Conservation (phyloP, 108 stramenopile species). For the Aureococcus anophagefferens region DNA sequence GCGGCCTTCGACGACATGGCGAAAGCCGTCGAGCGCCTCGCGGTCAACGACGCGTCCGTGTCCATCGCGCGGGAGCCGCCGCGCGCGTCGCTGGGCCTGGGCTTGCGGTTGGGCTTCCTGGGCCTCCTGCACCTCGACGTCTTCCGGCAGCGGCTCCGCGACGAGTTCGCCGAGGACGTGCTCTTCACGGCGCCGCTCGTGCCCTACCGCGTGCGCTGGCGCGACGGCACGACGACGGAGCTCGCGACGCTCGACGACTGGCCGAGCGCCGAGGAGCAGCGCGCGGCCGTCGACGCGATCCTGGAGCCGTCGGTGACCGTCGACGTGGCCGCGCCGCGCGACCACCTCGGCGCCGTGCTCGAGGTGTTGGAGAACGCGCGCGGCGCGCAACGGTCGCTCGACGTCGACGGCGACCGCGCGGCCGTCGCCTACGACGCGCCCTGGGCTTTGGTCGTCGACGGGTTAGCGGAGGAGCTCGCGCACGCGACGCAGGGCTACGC, state of each 20-base stretch:
- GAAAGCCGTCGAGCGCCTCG: slow-evolving; percentile 76
- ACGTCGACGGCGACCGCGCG: slow-evolving; percentile 24
- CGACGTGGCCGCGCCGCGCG: slow-evolving; percentile 28
- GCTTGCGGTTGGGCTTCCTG: slow-evolving; percentile 88
- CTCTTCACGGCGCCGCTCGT: slow-evolving; percentile 95
- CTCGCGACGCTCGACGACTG: slow-evolving; percentile 18
- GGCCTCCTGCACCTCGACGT: slow-evolving; percentile 95
- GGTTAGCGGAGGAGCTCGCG: slow-evolving; percentile 43
- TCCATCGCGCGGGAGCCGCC: not conserved
- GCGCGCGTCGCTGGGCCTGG: slow-evolving; percentile 65
- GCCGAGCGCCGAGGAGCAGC: slow-evolving; percentile 24
- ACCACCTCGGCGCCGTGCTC: slow-evolving; percentile 40
- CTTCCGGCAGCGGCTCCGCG: slow-evolving; percentile 81
- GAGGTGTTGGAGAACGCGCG: slow-evolving; percentile 34
- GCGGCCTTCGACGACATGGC: slow-evolving; percentile 78
- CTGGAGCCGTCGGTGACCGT: slow-evolving; percentile 40
- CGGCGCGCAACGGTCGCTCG: slow-evolving; percentile 16
- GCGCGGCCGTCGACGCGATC: slow-evolving; percentile 25
- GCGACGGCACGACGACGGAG: not conserved
- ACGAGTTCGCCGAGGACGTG: slow-evolving; percentile 89
- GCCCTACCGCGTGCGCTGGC: slow-evolving; percentile 48
- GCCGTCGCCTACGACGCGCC: not conserved
- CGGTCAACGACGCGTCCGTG: slow-evolving; percentile 69
- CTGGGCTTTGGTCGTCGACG: not conserved
- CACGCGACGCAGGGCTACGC: slow-evolving; percentile 43